These are phyloP conservation scores for Kurtzmaniella natalensis DNA, from an alignment of 1,139 yeast genomes.

Conservation along the genomic window DNA sequence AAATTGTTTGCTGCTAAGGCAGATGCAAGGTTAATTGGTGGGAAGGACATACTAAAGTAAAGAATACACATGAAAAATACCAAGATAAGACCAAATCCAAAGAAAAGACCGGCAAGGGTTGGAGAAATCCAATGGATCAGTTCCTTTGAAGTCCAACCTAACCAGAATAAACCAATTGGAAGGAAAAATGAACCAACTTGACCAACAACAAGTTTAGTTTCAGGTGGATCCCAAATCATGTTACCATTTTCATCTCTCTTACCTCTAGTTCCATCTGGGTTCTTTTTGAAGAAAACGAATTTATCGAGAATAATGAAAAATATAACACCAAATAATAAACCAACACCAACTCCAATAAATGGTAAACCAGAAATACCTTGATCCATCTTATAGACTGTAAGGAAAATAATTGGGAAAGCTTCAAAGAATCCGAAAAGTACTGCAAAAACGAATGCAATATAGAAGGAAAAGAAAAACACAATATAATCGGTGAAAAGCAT, in stretches of 20 bases:
- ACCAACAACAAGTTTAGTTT: conserved; percentile 37
- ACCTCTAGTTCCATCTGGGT: conserved; percentile 62
- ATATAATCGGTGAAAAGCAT: conserved; percentile 69
- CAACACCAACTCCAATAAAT: conserved; percentile 66
- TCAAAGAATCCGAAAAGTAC: conserved; percentile 75
- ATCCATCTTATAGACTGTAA: conserved; percentile 55
- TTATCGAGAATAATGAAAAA: conserved; percentile 49
- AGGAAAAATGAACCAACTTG: conserved; percentile 59
- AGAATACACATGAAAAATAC: conserved; percentile 70
- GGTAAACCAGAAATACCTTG: conserved; percentile 63
- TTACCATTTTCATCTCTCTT: conserved; percentile 53
- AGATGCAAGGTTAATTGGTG: conserved; percentile 70
- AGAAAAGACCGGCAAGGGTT: conserved; percentile 67
- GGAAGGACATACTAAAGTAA: conserved; percentile 70
- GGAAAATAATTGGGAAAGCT: conserved; percentile 70
- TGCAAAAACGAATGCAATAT: conserved; percentile 69
- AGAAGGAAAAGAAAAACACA: conserved; percentile 60
- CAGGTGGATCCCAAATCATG: conserved; percentile 37
- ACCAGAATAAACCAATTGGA: conserved; percentile 73
- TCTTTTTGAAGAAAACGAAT: conserved; percentile 46
- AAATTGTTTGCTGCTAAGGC: conserved; percentile 79
- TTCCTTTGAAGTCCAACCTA: conserved; percentile 69
- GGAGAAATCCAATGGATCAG: conserved; percentile 82
- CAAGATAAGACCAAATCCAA: conserved; percentile 69
- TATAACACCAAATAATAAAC: conserved; percentile 51